A percentile compares a stretch with the other conserved stretches of the same genome.
Conservation (phyloP, 805 yeast genomes). For the Wickerhamiella brachini region DNA sequence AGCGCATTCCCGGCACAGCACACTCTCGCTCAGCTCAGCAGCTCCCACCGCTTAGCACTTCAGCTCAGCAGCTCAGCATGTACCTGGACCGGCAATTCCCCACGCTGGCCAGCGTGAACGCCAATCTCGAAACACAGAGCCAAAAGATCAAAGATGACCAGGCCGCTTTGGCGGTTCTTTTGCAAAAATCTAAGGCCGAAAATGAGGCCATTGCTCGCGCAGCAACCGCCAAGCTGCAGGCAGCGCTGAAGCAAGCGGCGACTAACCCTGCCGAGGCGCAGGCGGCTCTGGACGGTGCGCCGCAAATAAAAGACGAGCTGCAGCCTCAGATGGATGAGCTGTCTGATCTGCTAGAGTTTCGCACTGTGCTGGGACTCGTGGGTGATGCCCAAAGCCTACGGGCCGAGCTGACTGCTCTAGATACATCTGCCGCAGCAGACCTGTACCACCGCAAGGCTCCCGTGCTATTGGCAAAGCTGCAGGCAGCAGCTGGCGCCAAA, state of each 20-base stretch:
- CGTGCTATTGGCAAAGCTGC: not conserved
- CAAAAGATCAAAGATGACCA: slow-evolving; percentile 2
- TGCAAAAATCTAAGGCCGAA: slow-evolving; percentile 1
- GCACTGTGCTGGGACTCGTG: not conserved
- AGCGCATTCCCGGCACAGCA: too few species aligned
- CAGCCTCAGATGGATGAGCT: slow-evolving; percentile 13
- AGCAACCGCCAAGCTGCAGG: not conserved
- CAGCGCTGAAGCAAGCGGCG: not conserved
- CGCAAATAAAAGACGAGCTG: not conserved
- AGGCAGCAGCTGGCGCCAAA: not conserved
- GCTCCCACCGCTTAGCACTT: too few species aligned
- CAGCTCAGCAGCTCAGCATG: too few species aligned
- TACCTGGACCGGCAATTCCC: slow-evolving; percentile 18
- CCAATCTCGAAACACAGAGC: slow-evolving; percentile 11
- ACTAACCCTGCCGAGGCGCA: not conserved
- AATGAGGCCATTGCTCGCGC: not conserved
- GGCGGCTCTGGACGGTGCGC: not conserved
- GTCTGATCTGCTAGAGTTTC: slow-evolving; percentile 79
- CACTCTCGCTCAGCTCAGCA: too few species aligned
- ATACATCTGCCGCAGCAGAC: not conserved
- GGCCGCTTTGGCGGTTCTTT: not conserved
- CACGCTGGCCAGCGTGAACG: slow-evolving; percentile 12
- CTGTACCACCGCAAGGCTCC: not conserved
- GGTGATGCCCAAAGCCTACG: not conserved
- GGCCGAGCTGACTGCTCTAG: not conserved